These are phyloP conservation scores for Trichoderma gracile DNA, from an alignment of 2,329 filamentous ascomycete genomes.

Conservation along the genomic window DNA sequence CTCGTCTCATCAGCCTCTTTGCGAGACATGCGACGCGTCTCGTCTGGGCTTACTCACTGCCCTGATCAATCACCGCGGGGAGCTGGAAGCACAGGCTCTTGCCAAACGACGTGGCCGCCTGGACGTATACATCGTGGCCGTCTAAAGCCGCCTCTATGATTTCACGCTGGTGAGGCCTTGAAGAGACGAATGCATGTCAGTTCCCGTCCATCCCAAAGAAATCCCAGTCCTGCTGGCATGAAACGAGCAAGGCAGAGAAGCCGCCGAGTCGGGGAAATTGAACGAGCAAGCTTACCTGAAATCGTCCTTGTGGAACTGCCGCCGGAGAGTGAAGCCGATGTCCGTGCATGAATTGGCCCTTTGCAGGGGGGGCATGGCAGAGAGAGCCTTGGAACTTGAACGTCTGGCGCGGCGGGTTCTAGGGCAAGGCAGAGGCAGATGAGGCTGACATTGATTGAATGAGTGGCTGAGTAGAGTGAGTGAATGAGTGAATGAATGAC, in stretches of 20 bases:
- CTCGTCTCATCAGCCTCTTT: not conserved
- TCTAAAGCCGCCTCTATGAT: constrained; percentile 80
- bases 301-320: constrained; percentile 70
- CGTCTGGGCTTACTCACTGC: constrained; percentile 59
- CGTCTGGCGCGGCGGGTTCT: not conserved
- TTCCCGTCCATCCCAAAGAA: not conserved
- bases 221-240: not conserved
- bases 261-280: constrained; percentile 5
- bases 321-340: constrained; percentile 71
- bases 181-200: not conserved
- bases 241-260: constrained; percentile 23
- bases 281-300: constrained; percentile 58
- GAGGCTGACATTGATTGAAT: not conserved
- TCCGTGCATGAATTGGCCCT: constrained; percentile 58
- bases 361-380: constrained; percentile 45
- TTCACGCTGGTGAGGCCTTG: constrained; percentile 79
- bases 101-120: constrained; percentile 87
- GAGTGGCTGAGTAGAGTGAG: not conserved
- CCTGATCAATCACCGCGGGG: constrained; percentile 82
- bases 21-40: constrained; percentile 24
- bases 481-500: not conserved
- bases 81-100: constrained; percentile 94
- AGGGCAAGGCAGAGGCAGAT: not conserved
- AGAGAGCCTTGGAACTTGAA: not conserved
- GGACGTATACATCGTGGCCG: constrained; percentile 88